phyloP scores from a whole-genome alignment of 2,329 filamentous ascomycete genomes.

The Hymenoscyphus repandus region DNA sequence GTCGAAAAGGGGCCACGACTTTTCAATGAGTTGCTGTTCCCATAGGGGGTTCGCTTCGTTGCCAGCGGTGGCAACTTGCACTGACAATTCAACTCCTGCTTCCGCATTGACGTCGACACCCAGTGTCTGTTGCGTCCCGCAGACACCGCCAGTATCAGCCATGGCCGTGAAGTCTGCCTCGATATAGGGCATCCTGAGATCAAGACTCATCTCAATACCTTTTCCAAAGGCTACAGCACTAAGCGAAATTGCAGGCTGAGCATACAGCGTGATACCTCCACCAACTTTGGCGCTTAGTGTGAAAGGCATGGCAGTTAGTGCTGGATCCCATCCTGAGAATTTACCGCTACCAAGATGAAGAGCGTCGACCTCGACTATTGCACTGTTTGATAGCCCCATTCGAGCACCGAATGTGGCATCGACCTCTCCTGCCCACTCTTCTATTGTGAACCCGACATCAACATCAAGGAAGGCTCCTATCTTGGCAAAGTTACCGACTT shows the following conservation, averaged over 20 bases:
- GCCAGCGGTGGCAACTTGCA: slow-evolving; percentile 2
- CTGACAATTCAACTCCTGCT: not conserved
- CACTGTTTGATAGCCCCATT: not conserved
- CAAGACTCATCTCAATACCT: slow-evolving; percentile 1
- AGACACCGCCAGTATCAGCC: not conserved
- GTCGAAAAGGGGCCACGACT: not conserved
- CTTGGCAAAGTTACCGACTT: slow-evolving; percentile 1
- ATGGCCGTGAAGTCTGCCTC: slow-evolving; percentile 1
- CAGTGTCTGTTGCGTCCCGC: not conserved
- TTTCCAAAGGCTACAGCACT: slow-evolving; percentile 1
- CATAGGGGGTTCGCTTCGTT: slow-evolving; percentile 2
- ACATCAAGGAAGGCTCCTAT: slow-evolving; percentile 3
- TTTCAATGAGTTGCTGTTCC: not conserved
- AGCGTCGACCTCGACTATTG: not conserved
- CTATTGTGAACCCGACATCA: slow-evolving; percentile 1
- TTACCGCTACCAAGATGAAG: not conserved
- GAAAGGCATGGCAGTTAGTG: not conserved
- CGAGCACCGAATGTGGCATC: not conserved
- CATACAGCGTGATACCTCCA: slow-evolving; percentile 1
- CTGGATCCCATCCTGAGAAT: slow-evolving; percentile 1
- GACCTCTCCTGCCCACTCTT: slow-evolving; percentile 2
- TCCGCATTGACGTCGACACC: not conserved
- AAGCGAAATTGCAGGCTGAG: not conserved
- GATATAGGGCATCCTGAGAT: slow-evolving; percentile 1
- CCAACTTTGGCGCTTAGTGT: slow-evolving; percentile 2